phyloP scores from a whole-genome alignment of 2,329 filamentous ascomycete genomes.

The Macroventuria anomochaeta region DNA sequence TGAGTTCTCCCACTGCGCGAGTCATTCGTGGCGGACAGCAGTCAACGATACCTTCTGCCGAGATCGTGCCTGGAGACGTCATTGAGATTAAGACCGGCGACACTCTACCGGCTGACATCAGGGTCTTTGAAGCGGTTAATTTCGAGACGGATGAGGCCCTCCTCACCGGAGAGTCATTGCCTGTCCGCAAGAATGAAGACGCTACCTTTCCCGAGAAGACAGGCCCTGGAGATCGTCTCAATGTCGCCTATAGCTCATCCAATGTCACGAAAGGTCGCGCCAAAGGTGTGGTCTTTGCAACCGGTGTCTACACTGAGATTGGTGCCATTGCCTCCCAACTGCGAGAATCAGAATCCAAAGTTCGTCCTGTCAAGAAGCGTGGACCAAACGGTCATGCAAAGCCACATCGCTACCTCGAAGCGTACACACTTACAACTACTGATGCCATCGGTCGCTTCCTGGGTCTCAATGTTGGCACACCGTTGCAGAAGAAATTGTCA shows the following conservation, averaged over 20 bases:
- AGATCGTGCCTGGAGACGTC: constrained; percentile 71
- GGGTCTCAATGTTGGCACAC: constrained; percentile 51
- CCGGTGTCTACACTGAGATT: constrained; percentile 75
- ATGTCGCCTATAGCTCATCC: constrained; percentile 68
- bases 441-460: constrained; percentile 49
- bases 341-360: constrained; percentile 55
- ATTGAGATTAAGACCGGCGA: constrained; percentile 69
- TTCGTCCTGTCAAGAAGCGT: constrained; percentile 54
- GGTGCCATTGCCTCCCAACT: constrained; percentile 75
- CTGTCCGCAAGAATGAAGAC: constrained; percentile 68
- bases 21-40: constrained; percentile 61
- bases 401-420: constrained; percentile 55
- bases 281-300: constrained; percentile 70
- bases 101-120: constrained; percentile 72
- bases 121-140: constrained; percentile 70
- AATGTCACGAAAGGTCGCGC: constrained; percentile 74
- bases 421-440: constrained; percentile 57
- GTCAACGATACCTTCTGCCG: constrained; percentile 59
- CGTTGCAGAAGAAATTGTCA: constrained; percentile 48
- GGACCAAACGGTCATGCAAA: constrained; percentile 44
- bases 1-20: constrained; percentile 55
- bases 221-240: constrained; percentile 71
- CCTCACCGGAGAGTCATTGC: constrained; percentile 73
- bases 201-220: constrained; percentile 58
- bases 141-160: constrained; percentile 76